Percentiles rank a stretch among this genome's conserved stretches.
Evolutionary conservation across 768 basidiomycete species (phyloP).

Genomic region (Mycena chlorophos): DNA sequence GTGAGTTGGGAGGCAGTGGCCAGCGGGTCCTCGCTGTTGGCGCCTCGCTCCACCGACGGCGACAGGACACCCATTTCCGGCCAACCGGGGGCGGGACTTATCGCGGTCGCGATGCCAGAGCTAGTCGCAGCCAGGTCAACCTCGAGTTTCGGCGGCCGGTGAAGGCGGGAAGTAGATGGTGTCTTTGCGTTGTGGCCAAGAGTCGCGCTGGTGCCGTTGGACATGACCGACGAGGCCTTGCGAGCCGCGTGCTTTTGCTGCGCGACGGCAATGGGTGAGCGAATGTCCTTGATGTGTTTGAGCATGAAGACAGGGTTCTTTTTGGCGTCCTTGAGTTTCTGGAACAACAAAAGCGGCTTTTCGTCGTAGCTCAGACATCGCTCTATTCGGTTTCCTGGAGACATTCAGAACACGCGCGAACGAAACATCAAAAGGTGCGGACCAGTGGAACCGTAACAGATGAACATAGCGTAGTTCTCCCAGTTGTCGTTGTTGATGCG

Average conservation of each 20-base stretch:
- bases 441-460: slow-evolving; percentile 95
- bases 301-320: slow-evolving; percentile 99
- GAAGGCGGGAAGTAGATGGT: slow-evolving; percentile 37
- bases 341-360: slow-evolving; percentile 94
- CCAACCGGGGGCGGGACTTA: slow-evolving; percentile 74
- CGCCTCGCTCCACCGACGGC: slow-evolving; percentile 44
- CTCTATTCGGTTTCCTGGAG: slow-evolving; percentile 80
- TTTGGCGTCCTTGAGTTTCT: slow-evolving; percentile 93
- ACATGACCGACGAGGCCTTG: slow-evolving; percentile 64
- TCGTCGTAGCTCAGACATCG: slow-evolving; percentile 97
- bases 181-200: slow-evolving; percentile 43
- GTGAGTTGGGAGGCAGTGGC: slow-evolving; percentile 40
- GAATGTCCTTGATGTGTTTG: slow-evolving; percentile 94
- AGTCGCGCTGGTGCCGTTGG: slow-evolving; percentile 47
- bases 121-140: slow-evolving; percentile 54
- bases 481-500: slow-evolving; percentile 98
- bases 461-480: slow-evolving; percentile 99
- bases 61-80: slow-evolving; percentile 66
- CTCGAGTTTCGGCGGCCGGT: slow-evolving; percentile 69
- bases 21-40: slow-evolving; percentile 41
- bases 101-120: slow-evolving; percentile 46
- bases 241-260: slow-evolving; percentile 93
- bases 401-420: no score
- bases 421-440: no score
- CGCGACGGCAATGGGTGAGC: slow-evolving; percentile 94